phyloP scores from a whole-genome alignment of 2,329 filamentous ascomycete species.

The Xenoacremonium recifei region DNA sequence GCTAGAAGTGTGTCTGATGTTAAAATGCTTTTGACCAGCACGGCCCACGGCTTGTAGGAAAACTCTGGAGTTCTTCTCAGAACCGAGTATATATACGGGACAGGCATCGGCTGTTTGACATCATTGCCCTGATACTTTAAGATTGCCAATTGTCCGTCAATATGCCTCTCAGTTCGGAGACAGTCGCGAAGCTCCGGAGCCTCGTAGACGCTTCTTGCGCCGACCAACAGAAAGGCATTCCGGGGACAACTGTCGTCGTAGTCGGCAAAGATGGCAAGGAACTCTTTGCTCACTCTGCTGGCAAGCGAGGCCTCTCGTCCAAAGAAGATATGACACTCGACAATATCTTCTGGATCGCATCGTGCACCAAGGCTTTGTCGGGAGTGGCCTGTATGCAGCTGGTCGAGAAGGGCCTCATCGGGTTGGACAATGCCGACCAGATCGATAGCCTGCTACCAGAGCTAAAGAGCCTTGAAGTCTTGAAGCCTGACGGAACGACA shows the following conservation, averaged over 20 bases:
- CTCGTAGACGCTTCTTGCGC: conserved; percentile 37
- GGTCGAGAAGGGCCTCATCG: conserved; percentile 49
- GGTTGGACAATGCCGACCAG: conserved; percentile 46
- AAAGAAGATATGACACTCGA: conserved; percentile 57
- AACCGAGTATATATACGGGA: too few species aligned
- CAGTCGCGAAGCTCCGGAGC: conserved; percentile 12
- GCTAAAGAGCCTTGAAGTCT: conserved; percentile 45
- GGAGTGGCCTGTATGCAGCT: conserved; percentile 56
- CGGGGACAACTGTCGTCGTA: conserved; percentile 44
- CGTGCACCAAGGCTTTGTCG: conserved; percentile 55
- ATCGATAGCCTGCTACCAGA: conserved; percentile 50
- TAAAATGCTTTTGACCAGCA: too few species aligned
- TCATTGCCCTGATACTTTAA: too few species aligned
- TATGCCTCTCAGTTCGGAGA: conserved; percentile 18
- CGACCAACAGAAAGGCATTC: conserved; percentile 39
- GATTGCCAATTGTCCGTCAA: too few species aligned
- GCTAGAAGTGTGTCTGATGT: too few species aligned
- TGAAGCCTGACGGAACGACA: conserved; percentile 35
- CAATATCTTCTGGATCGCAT: conserved; percentile 59
- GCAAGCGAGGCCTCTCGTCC: conserved; percentile 41
- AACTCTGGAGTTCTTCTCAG: too few species aligned
- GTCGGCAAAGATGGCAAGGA: conserved; percentile 47
- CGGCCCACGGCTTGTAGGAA: too few species aligned
- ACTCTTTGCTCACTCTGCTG: conserved; percentile 47
- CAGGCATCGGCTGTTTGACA: too few species aligned